Evolutionary conservation across 2,329 filamentous ascomycete species (phyloP).

Genomic region (Aaosphaeria pasadenensis): DNA sequence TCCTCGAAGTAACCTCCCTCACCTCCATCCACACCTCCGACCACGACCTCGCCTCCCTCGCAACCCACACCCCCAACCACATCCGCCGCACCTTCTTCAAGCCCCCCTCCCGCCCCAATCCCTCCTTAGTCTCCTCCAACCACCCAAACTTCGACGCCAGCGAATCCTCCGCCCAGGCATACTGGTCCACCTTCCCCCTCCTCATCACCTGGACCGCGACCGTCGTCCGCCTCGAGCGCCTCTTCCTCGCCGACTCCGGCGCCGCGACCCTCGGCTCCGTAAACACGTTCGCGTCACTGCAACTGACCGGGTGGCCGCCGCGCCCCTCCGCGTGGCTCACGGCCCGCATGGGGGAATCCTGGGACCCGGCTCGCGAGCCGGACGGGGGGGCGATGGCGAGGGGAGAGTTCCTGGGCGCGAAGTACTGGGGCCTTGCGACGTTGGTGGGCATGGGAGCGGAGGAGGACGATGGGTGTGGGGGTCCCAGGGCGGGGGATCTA

Average conservation of each 20-base stretch:
- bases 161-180: neutral
- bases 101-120: no score
- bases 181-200: neutral
- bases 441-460: neutral
- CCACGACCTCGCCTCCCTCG: slow-evolving; percentile 41
- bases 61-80: slow-evolving; percentile 17
- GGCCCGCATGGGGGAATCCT: neutral
- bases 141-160: no score
- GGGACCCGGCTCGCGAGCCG: neutral
- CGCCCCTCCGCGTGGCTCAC: neutral
- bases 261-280: neutral
- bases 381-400: neutral
- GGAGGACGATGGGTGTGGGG: neutral
- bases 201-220: neutral
- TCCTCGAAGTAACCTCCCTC: slow-evolving; percentile 1
- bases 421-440: neutral
- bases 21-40: slow-evolving; percentile 11
- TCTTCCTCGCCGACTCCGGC: neutral
- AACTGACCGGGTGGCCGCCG: neutral
- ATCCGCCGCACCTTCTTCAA: no score
- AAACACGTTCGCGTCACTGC: neutral
- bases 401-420: neutral
- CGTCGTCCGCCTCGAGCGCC: neutral
- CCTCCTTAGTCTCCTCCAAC: no score
- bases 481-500: neutral